These are phyloP conservation scores for Xanthoceras sorbifolium DNA, from an alignment of 345 rosid genomes.

Conservation along the genomic window DNA sequence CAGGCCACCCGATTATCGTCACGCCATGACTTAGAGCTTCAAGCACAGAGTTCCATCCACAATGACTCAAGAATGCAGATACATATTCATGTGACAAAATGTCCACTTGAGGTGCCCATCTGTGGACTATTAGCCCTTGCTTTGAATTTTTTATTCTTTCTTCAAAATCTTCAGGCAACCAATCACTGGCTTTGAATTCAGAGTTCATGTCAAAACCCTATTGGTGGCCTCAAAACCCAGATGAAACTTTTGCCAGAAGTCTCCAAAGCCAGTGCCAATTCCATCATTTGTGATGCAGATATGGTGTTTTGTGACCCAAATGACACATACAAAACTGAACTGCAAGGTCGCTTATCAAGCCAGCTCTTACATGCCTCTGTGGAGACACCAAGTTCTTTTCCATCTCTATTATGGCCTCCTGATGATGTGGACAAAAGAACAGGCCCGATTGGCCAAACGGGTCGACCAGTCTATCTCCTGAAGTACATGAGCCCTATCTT, in stretches of 20 bases:
- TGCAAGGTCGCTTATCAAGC: conserved; percentile 20
- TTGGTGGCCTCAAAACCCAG: conserved; percentile 40
- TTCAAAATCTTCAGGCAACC: conserved; percentile 39
- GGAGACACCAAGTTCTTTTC: too few relatives aligned
- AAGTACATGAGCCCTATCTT: too few relatives aligned
- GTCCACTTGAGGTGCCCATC: conserved; percentile 41
- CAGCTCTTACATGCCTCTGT: too few relatives aligned
- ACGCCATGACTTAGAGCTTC: conserved; percentile 35
- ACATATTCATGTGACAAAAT: conserved; percentile 32
- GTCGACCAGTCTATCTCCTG: too few relatives aligned
- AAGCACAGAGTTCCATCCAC: conserved; percentile 44
- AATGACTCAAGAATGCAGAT: conserved; percentile 37
- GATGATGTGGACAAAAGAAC: too few relatives aligned
- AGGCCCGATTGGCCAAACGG: too few relatives aligned
- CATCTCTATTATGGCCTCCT: too few relatives aligned
- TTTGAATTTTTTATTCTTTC: conserved; percentile 22
- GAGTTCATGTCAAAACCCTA: conserved; percentile 33
- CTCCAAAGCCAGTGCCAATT: conserved; percentile 37
- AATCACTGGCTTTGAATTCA: conserved; percentile 30
- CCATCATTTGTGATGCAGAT: conserved; percentile 28
- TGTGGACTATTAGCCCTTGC: conserved; percentile 26
- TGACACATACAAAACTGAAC: conserved; percentile 24
- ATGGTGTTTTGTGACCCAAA: conserved; percentile 35
- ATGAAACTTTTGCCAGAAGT: conserved; percentile 29
- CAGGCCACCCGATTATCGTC: conserved; percentile 33